phyloP scores from a whole-genome alignment of 495 filamentous ascomycete species.

The Cudoniella acicularis region DNA sequence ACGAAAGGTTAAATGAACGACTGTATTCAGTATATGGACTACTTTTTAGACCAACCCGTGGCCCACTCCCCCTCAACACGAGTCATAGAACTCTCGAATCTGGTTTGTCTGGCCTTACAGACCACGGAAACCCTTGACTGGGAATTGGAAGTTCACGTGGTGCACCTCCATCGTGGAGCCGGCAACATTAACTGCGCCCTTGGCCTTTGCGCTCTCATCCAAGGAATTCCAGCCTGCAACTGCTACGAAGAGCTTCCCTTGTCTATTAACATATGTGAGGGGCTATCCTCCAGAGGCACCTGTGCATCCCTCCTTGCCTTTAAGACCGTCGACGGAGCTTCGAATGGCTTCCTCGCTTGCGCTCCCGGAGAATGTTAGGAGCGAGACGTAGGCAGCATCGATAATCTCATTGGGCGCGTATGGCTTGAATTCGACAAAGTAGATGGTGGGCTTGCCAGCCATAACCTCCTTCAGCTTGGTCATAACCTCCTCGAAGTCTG shows the following conservation, averaged over 20 bases:
- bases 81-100: too few species aligned
- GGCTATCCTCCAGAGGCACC: conserved; percentile 7
- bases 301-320: conserved; percentile 8
- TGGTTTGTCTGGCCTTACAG: too few species aligned
- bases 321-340: neutral
- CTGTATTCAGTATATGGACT: neutral
- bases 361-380: conserved; percentile 11
- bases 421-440: conserved; percentile 17
- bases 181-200: neutral
- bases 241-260: conserved; percentile 13
- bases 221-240: conserved; percentile 12
- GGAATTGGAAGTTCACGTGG: conserved; percentile 19
- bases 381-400: conserved; percentile 7
- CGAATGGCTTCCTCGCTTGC: conserved; percentile 1
- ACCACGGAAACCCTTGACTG: conserved; percentile 20
- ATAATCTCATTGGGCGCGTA: conserved; percentile 23
- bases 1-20: neutral
- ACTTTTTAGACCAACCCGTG: neutral
- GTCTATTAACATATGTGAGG: conserved; percentile 8
- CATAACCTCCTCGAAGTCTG: conserved; percentile 5
- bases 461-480: conserved; percentile 5
- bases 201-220: conserved; percentile 4
- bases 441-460: conserved; percentile 7
- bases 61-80: neutral
- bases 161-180: conserved; percentile 6